Percentiles rank a stretch among this genome's conserved stretches.
phyloP scores from a whole-genome alignment of 371 early-diverging fungal genomes.

The Mitosporidium daphniae region DNA sequence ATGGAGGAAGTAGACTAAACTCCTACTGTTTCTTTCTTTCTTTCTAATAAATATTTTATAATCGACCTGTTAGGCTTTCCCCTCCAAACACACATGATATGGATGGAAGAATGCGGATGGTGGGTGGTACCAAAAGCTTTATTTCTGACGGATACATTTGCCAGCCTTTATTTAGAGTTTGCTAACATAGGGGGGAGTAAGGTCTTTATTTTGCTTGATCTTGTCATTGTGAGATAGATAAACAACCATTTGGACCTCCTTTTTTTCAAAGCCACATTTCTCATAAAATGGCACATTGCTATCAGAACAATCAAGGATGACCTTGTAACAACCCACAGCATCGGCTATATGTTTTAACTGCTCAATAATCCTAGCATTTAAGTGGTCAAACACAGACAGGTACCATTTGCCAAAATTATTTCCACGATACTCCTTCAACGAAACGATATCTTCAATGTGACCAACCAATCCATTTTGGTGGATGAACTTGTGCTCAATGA shows the following conservation, averaged over 20 bases:
- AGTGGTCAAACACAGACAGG: constrained; percentile 14
- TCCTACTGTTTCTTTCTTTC: too few species aligned
- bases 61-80: too few species aligned
- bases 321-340: constrained; percentile 21
- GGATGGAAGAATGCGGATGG: too few species aligned
- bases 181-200: too few species aligned
- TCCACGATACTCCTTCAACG: constrained; percentile 56
- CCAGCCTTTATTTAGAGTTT: too few species aligned
- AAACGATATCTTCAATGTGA: constrained; percentile 42
- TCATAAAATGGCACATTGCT: constrained; percentile 56
- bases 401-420: constrained; percentile 18
- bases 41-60: too few species aligned
- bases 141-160: too few species aligned
- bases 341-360: constrained; percentile 14
- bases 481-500: constrained; percentile 80
- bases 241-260: constrained; percentile 11
- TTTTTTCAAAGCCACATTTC: constrained; percentile 47
- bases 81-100: too few species aligned
- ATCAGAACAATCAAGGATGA: constrained; percentile 40
- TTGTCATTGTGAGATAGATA: neutral
- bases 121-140: too few species aligned
- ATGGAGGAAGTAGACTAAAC: constrained; percentile 89
- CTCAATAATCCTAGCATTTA: constrained; percentile 11
- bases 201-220: too few species aligned
- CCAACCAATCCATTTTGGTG: constrained; percentile 37